A percentile compares a stretch with the other conserved stretches of the same genome.
Evolutionary conservation across 2,329 filamentous ascomycete genomes (phyloP).

Genomic region (Pseudogymnoascus verrucosus): DNA sequence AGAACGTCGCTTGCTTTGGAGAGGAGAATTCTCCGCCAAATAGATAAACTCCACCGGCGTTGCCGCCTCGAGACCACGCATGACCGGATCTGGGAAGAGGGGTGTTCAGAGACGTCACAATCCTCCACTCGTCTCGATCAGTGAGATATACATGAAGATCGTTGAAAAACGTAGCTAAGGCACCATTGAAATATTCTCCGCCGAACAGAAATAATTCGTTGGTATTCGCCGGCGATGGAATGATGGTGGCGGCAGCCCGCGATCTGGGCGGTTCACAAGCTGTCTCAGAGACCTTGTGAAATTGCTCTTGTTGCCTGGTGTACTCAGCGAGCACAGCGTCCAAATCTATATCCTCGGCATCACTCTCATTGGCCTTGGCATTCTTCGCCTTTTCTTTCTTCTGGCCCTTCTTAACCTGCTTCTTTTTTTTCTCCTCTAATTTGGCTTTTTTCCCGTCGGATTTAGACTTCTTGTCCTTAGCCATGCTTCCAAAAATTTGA

Average conservation of each 20-base stretch:
- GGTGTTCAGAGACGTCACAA: slow-evolving; percentile 82
- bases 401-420: slow-evolving; percentile 83
- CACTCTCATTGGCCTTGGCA: slow-evolving; percentile 69
- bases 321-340: slow-evolving; percentile 92
- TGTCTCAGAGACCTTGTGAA: slow-evolving; percentile 85
- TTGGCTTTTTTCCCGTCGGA: slow-evolving; percentile 44
- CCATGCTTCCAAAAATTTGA: slow-evolving; percentile 30
- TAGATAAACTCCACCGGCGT: slow-evolving; percentile 73
- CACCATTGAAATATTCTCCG: slow-evolving; percentile 92
- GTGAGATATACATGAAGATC: slow-evolving; percentile 65
- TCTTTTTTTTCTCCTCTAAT: slow-evolving; percentile 57
- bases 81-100: slow-evolving; percentile 87
- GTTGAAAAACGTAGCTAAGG: slow-evolving; percentile 65
- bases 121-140: slow-evolving; percentile 82
- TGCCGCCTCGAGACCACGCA: slow-evolving; percentile 86
- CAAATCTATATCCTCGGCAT: slow-evolving; percentile 86
- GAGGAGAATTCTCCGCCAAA: slow-evolving; percentile 96
- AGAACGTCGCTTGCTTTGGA: slow-evolving; percentile 96
- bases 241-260: slow-evolving; percentile 70
- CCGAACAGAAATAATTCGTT: slow-evolving; percentile 90
- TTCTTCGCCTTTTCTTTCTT: slow-evolving; percentile 70
- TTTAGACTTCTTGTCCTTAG: slow-evolving; percentile 43
- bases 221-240: slow-evolving; percentile 76
- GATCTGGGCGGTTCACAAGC: slow-evolving; percentile 66
- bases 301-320: slow-evolving; percentile 85